phyloP scores from a whole-genome alignment of 1,284 basidiomycete genomes.

The Irpex rosettiformis region DNA sequence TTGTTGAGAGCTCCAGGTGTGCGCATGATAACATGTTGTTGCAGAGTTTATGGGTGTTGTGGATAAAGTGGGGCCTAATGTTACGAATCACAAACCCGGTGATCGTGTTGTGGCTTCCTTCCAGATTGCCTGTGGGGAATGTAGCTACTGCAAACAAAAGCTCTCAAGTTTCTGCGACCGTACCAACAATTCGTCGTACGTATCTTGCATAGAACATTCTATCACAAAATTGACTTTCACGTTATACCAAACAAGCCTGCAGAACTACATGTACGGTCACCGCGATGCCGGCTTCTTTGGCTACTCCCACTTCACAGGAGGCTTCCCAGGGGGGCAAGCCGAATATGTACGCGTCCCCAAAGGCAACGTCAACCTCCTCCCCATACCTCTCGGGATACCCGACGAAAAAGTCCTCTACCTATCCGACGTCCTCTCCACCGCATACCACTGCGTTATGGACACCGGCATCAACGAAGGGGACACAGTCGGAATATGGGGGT shows the following conservation, averaged over 20 bases:
- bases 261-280: slow-evolving; percentile 67
- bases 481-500: slow-evolving; percentile 29
- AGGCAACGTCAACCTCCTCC: slow-evolving; percentile 68
- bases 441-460: slow-evolving; percentile 72
- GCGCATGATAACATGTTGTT: neutral
- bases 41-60: slow-evolving; percentile 66
- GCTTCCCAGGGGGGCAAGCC: slow-evolving; percentile 72
- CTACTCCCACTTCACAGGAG: slow-evolving; percentile 72
- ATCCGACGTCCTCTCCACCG: slow-evolving; percentile 70
- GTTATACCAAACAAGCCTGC: slow-evolving; percentile 35
- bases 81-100: slow-evolving; percentile 55
- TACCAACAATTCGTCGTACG: slow-evolving; percentile 54
- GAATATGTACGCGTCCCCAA: slow-evolving; percentile 69
- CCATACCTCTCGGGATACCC: slow-evolving; percentile 60
- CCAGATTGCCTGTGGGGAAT: slow-evolving; percentile 77
- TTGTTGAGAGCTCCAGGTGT: neutral
- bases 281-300: slow-evolving; percentile 74
- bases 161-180: slow-evolving; percentile 70
- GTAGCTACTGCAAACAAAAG: slow-evolving; percentile 71
- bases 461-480: slow-evolving; percentile 48
- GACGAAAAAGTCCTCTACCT: slow-evolving; percentile 67
- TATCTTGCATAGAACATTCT: neutral
- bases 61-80: slow-evolving; percentile 60
- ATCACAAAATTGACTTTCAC: neutral
- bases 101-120: slow-evolving; percentile 75